Base-by-base conservation (phyloP, 2,329 filamentous ascomycete species). In the Aspergillus aculeatus region DNA sequence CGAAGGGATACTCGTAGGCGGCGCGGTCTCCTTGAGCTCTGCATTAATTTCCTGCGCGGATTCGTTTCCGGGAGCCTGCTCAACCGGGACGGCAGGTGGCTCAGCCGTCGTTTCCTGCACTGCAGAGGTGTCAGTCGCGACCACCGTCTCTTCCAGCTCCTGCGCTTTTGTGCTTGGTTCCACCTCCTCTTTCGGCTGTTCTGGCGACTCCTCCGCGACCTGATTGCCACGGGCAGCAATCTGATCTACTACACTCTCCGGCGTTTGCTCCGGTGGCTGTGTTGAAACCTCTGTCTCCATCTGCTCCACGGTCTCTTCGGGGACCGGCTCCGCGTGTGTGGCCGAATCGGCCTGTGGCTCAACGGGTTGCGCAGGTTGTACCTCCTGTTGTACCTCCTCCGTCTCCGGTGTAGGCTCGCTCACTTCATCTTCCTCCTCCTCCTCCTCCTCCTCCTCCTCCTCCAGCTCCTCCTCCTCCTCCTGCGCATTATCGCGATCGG, bases 41-140 rank as follows among this genome's bases (percentile, higher is more conserved):
- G 66, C 65, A n/a, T 62, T 53, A 51, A 61, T 32, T 38, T 68
- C 60, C 50, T 54, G 49, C 35, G 47, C 35, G 16, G 58, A 47
- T 21, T 48, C 52, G 49, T 59, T 58, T 31, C 58, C 62, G 57
- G 68, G 57, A 61, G 65, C 66, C 64, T 67, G 68, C 62, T 70
- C 68, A 52, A 59, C 64, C 49, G 67, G 68, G 44, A 68, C 60
- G 11, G 59, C 62, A 61, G 61, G 49, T 54, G 62, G 21, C 66
- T 64, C 63, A 38, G 38, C 31, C 47, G 63, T 58, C 29, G 54
- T 48, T n/a, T 49, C 38, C 50, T 56, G 47, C 24, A 35, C 29
- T 47, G 50, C n/a, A 14, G 52, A 47, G n/a, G 24, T 14, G 16
- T 54, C 52, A 35, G 38, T 38, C 21, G 44, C 53, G 5, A 23